phyloP scores from a whole-genome alignment of 106 monocot genomes.

The Dendrobium chrysotoxum region DNA sequence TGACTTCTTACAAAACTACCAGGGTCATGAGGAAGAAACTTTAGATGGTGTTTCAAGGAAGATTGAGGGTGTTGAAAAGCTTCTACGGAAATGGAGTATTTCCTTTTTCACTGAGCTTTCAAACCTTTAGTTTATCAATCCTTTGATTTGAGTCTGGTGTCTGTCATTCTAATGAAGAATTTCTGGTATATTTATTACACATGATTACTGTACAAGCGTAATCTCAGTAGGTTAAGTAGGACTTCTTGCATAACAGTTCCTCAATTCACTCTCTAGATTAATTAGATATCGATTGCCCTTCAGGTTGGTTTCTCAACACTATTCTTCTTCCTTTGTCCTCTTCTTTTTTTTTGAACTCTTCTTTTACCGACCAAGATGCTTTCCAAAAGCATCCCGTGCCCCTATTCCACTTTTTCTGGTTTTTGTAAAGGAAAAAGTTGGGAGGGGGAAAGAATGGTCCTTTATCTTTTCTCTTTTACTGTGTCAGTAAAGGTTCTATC shows the following conservation, averaged over 20 bases:
- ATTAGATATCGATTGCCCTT: not conserved
- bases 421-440: constrained; percentile 3
- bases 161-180: not conserved
- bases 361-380: not conserved
- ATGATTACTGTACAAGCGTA: not conserved
- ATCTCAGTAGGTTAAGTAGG: constrained; percentile 2
- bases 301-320: not conserved
- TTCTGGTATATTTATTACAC: not conserved
- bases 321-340: not conserved
- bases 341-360: not conserved
- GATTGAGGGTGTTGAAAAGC: not conserved
- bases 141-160: not conserved
- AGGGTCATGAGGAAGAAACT: not conserved
- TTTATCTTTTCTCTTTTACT: not conserved
- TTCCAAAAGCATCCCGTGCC: constrained; percentile 1
- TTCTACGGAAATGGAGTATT: not conserved
- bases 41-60: not conserved
- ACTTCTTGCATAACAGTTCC: not conserved
- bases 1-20: not conserved
- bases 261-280: constrained; percentile 1
- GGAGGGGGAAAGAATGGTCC: constrained; percentile 4
- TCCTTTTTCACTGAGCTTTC: not conserved
- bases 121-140: not conserved
- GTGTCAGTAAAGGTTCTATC: too few relatives aligned
- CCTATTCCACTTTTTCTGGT: constrained; percentile 24